Base-by-base conservation (phyloP, 1,284 basidiomycete genomes). In the Wolfiporia cocos region DNA sequence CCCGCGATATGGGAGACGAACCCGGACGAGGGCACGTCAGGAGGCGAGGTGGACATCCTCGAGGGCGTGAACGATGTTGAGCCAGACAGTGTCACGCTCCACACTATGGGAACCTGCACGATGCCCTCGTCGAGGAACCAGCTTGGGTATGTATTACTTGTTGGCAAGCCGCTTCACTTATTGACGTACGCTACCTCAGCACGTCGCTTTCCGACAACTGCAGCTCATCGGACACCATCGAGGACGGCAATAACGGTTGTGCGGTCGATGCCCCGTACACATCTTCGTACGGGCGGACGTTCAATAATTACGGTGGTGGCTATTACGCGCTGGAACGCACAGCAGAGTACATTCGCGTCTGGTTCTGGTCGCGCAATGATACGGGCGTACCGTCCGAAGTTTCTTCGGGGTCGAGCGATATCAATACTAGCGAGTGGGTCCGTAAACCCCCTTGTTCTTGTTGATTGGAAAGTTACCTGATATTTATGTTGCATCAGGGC, bases 301-400 rank as follows among this genome's bases (percentile, higher is more conserved):
- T 85, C 63, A 84, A 86, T 55, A 49, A 52, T 12, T 68, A 67
- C 23, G 77, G 79, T 12, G 84, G 83, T 26, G 81, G 81, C 51
- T 83, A 74, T 73, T 75, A 50, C 57, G 76, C 71, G 0, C 62
- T 77, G 46, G 76, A 81, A 51, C 68, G 75, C 32, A 76, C 71
- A 2, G 46, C 57, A 15, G 53, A 58, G 3, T 70, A 61, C 52
- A 71, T 80, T 56, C 74, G 71, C 44, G 63, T 78, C 34, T 81
- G 76, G 76, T 81, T 79, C 62, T 81, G 76, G 77, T 52, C 71
- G 3, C 66, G 74, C 37, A 54, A 57, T 35, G 64, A 58, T 15
- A 49, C 52, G 1, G 62, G 51, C 32, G 65, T 76, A 15, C 78
- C 78, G 1, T 49, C 52, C 1, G 72, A 74, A 41, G 70, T 79